Conservation (phyloP, 2,329 filamentous ascomycete species). For the Cryphonectria parasitica region DNA sequence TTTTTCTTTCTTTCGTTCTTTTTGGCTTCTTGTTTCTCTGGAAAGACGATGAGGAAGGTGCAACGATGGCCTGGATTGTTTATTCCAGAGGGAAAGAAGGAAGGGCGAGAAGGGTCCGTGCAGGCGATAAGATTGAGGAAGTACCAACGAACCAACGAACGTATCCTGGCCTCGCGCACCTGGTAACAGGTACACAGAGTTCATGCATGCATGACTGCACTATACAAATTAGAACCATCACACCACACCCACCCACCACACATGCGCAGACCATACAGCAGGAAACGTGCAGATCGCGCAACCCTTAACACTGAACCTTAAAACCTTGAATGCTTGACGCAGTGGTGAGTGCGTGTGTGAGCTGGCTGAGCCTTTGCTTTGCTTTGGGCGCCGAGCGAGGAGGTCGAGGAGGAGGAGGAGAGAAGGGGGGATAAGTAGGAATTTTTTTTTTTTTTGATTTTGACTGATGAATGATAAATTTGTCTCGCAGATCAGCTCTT, state of each 20-base stretch:
- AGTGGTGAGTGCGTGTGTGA: not conserved
- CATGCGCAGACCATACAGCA: not conserved
- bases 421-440: no score
- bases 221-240: not conserved
- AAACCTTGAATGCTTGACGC: not conserved
- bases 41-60: not conserved
- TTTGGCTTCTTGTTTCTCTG: not conserved
- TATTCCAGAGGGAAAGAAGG: not conserved
- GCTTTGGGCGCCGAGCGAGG: not conserved
- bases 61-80: not conserved
- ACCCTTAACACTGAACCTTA: not conserved
- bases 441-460: no score
- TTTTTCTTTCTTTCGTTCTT: not conserved
- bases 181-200: not conserved
- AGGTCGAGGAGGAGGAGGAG: not conserved
- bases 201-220: no score
- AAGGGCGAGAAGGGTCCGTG: not conserved
- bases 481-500: not conserved
- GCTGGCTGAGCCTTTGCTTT: not conserved
- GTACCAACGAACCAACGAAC: not conserved
- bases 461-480: not conserved
- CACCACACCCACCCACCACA: not conserved
- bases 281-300: no score
- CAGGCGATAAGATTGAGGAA: conserved; percentile 2
- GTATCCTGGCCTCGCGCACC: not conserved